These are phyloP conservation scores for Kwoniella pini DNA, from an alignment of 768 basidiomycete genomes.

Conservation along the genomic window DNA sequence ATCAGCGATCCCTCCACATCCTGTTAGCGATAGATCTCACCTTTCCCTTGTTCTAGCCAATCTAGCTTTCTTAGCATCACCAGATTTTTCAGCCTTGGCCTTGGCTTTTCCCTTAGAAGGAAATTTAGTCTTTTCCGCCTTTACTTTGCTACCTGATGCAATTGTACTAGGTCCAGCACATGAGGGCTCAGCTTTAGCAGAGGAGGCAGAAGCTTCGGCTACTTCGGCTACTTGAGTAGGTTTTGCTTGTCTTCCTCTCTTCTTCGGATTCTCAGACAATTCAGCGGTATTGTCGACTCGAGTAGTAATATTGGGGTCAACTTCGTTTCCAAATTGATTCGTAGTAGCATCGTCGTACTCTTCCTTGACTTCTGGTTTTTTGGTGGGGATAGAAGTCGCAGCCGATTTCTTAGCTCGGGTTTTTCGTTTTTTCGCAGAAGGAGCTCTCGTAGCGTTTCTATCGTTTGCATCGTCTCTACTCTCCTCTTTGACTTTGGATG, in stretches of 20 bases:
- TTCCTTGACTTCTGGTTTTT: background rate
- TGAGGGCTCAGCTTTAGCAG: too few relatives aligned
- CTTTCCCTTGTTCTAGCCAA: conserved; percentile 3
- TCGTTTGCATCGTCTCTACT: background rate
- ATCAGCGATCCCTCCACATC: background rate
- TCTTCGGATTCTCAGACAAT: background rate
- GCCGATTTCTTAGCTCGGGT: conserved; percentile 8
- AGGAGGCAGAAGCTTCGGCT: too few relatives aligned
- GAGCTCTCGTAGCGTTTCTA: background rate
- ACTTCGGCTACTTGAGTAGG: too few relatives aligned
- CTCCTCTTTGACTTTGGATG: background rate
- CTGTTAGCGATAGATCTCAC: background rate
- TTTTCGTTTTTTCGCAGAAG: conserved; percentile 7
- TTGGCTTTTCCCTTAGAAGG: conserved; percentile 15
- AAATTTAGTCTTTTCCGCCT: background rate
- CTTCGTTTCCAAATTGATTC: too few relatives aligned
- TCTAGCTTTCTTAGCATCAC: background rate
- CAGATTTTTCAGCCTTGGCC: background rate
- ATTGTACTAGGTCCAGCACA: conserved; percentile 9
- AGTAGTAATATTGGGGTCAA: too few relatives aligned
- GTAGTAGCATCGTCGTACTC: background rate
- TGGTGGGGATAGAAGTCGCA: background rate
- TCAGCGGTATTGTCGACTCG: too few relatives aligned
- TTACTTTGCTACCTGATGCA: background rate
- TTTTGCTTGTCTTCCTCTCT: background rate